Evolutionary conservation across 1,139 yeast species (phyloP), one percentile per base, ranked within the genome.

Genomic region (Lodderomyces jiufengensis): DNA sequence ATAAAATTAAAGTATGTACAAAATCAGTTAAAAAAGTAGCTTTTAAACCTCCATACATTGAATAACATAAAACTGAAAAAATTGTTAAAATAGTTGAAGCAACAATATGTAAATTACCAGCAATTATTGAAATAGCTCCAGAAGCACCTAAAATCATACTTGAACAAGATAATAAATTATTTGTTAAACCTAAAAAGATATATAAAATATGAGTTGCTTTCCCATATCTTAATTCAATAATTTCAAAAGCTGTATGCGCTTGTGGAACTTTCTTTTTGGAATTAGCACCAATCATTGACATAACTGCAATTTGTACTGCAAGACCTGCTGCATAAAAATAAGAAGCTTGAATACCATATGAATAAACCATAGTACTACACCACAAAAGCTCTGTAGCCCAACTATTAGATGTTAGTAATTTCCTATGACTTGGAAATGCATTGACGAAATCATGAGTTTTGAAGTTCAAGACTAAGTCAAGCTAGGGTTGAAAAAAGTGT

Each of bases 1-100:
- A 41, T 39, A 64, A 46, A 37, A 67, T 46, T 41, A 64, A 50
- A n/a, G 68, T 49, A 35, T 63, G 68, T 6, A 58, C 58, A 40
- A 50, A 62, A 42, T 63, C 68, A 15, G 68, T 62, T 31, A 62
- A 54, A 38, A 65, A 66, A 2, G 72, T 66, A 10, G 71, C 65
- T 41, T 61, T 63, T 38, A 66, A 54, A 2, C 72, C 72, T 16
- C 70, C 71, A 38, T 62, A 58, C n/a, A 60, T 50, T 3, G 72
- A 64, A 43, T 63, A 63, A 25, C 59, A 39, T 26, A 62, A 42
- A 11, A 63, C 68, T 4, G 67, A 66, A 44, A 63, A 58, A n/a
- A 67, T 67, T 34, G 63, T 57, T 34, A 63, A 51, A 55, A 60
- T 50, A 8, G 62, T 54, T 31, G 59, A 51, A 8, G 65, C 65